Percentiles rank a stretch among this genome's conserved stretches.
phyloP scores from a whole-genome alignment of 345 rosid species.

The Brassica incana region DNA sequence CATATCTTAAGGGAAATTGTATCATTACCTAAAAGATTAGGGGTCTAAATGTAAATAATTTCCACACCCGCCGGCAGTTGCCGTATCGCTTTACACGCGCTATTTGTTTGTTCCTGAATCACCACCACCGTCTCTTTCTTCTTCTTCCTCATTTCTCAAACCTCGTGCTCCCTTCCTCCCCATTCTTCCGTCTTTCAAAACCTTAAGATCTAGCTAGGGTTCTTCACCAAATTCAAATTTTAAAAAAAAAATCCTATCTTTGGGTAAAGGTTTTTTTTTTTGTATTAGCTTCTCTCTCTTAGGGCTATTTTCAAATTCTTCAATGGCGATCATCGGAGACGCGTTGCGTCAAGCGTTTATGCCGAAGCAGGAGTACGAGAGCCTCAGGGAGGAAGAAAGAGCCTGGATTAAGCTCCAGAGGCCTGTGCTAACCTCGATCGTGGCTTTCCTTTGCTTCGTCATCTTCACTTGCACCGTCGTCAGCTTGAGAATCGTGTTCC shows the following conservation, averaged over 20 bases:
- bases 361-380: constrained; percentile 89
- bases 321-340: constrained; percentile 80
- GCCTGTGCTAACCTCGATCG: constrained; percentile 43
- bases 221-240: background rate
- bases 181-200: background rate
- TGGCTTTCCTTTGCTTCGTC: constrained; percentile 46
- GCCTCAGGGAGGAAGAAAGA: constrained; percentile 76
- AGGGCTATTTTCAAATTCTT: constrained; percentile 1
- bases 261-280: background rate
- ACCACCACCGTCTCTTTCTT: background rate
- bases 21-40: background rate
- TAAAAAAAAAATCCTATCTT: background rate
- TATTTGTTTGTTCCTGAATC: background rate
- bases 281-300: no score
- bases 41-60: background rate
- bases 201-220: constrained; percentile 7
- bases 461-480: constrained; percentile 57
- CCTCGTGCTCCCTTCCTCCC: background rate
- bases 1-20: background rate
- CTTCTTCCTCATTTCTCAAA: background rate
- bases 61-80: background rate
- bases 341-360: constrained; percentile 90
- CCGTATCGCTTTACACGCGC: background rate
- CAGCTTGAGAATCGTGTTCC: constrained; percentile 83
- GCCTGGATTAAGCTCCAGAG: constrained; percentile 78